These are phyloP conservation scores for Neurospora cerealis DNA, from an alignment of 495 filamentous ascomycete species.

Conservation along the genomic window DNA sequence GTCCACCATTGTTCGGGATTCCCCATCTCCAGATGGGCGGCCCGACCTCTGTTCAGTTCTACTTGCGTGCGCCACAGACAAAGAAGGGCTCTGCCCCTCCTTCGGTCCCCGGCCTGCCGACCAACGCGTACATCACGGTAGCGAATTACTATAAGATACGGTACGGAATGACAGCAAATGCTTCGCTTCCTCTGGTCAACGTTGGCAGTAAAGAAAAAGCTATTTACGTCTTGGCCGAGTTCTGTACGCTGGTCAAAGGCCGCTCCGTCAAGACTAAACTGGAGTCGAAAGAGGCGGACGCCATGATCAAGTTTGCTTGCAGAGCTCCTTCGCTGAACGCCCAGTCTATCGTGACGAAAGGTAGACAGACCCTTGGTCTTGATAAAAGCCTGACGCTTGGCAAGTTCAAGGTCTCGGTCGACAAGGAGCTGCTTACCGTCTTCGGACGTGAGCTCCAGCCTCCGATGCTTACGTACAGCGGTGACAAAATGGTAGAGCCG, in stretches of 20 bases:
- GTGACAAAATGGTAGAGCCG: conserved; percentile 3
- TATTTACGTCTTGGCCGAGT: conserved; percentile 56
- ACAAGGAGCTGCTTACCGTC: conserved; percentile 51
- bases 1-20: neutral
- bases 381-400: conserved; percentile 27
- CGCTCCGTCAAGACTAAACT: conserved; percentile 52
- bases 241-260: conserved; percentile 53
- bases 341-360: conserved; percentile 48
- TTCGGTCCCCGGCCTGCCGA: conserved; percentile 1
- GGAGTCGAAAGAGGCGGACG: conserved; percentile 40
- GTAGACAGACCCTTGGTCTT: conserved; percentile 29
- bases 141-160: conserved; percentile 18
- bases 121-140: conserved; percentile 19
- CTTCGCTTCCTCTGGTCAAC: conserved; percentile 55
- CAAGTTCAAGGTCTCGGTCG: conserved; percentile 47
- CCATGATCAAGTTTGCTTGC: conserved; percentile 64
- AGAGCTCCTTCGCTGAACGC: conserved; percentile 57
- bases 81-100: neutral
- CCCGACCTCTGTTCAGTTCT: conserved; percentile 13
- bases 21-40: neutral
- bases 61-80: conserved; percentile 4
- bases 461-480: conserved; percentile 43
- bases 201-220: conserved; percentile 49
- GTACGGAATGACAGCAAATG: conserved; percentile 17
- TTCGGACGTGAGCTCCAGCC: conserved; percentile 48